Percentiles rank a stretch among this genome's conserved stretches.
Evolutionary conservation across 495 filamentous ascomycete genomes (phyloP).

Genomic region (Penicillium maclennaniae): DNA sequence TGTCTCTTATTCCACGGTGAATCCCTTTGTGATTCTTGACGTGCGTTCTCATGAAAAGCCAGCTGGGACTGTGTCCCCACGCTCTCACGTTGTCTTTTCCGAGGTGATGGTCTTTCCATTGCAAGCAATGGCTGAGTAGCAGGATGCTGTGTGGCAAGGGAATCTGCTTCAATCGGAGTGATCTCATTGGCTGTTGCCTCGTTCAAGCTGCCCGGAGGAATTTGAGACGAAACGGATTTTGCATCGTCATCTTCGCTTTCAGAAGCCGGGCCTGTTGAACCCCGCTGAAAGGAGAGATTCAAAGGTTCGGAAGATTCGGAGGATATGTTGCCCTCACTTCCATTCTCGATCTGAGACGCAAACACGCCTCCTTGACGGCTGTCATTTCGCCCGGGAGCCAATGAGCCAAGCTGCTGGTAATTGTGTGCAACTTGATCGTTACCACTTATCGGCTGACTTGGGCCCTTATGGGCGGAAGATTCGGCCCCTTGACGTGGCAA

Average conservation of each 20-base stretch:
- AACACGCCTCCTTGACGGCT: background rate
- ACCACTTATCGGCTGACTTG: background rate
- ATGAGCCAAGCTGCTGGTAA: background rate
- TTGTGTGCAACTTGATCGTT: background rate
- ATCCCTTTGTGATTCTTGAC: background rate
- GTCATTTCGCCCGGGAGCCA: background rate
- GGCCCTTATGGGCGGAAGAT: background rate
- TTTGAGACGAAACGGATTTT: background rate
- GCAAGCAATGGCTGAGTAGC: background rate
- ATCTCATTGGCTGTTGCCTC: background rate
- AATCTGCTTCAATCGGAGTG: background rate
- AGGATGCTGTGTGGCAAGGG: background rate
- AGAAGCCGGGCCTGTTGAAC: background rate
- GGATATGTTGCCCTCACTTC: background rate
- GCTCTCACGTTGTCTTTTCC: constrained; percentile 15
- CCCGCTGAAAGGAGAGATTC: background rate
- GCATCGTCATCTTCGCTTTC: background rate
- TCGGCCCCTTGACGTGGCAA: background rate
- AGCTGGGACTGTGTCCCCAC: background rate
- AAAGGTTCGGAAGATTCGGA: background rate
- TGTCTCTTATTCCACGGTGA: constrained; percentile 15
- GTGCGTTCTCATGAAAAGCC: background rate
- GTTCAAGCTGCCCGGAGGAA: background rate
- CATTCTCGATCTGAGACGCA: background rate
- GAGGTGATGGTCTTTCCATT: background rate